Base-by-base conservation (phyloP, 2,329 filamentous ascomycete species). In the Pseudonectria foliicola region DNA sequence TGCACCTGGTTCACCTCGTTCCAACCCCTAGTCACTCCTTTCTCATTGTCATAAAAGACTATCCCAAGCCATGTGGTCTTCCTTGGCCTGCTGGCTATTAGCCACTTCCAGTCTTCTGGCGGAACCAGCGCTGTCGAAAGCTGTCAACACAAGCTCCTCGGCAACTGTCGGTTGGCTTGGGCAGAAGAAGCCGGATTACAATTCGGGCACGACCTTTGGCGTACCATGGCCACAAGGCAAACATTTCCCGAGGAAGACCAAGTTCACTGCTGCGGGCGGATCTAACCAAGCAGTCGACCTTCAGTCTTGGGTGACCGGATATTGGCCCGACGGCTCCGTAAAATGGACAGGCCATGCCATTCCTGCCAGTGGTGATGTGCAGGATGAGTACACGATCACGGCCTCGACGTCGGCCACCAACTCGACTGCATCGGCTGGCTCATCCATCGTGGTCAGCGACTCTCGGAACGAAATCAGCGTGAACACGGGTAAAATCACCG, bases 341-440 rank as follows among this genome's bases (percentile, higher is more conserved):
- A 79, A 78, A 48, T 80, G 75, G 75, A 75, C 70, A 3, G 74
- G 65, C 1, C 75, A 79, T 46, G 73, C 75, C 0, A 57, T 79
- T 28, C 53, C 64, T 10, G 64, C 58, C 5, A 63, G 62, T 1
- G 62, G 66, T 2, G 46, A 44, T 0, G 50, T 63, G 2, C 49
- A 59, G 4, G 60, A 64, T 3, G 59, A 61, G 13, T 75, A 74
- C 46, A 66, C 56, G 0, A 38, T 57, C 35, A 48, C 36, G 14
- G 51, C 49, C 10, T 37, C 11, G 0, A 33, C 42, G 3, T 39
- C 39, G 3, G n/a, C 40, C 4, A 40, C 40, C 13, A 52, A 42
- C 10, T 38, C 48, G 0, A 46, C 44, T 10, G 14, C 27, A 2
- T 36, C 40, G 1, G 10, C 29, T 15, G 29, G 34, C 14, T 21